A percentile compares a stretch with the other conserved stretches of the same genome.
These are phyloP conservation scores for Fusarium sp. DNA, from an alignment of 2,329 filamentous ascomycete genomes.

Conservation along the genomic window DNA sequence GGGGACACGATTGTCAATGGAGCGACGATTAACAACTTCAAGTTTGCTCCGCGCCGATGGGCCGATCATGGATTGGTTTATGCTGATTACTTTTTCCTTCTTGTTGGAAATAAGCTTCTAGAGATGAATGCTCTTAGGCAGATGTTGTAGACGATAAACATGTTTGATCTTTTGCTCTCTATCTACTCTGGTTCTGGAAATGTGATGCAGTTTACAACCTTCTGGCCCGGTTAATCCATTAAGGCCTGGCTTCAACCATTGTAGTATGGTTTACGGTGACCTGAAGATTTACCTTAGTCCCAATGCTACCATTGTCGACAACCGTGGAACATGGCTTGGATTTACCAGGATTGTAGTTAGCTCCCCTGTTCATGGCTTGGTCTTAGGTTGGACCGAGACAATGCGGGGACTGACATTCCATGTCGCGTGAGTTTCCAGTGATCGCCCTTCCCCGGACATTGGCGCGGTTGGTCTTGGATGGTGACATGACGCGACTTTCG, in stretches of 20 bases:
- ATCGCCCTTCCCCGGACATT: not conserved
- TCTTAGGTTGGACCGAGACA: not conserved
- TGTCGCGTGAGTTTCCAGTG: not conserved
- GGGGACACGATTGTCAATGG: constrained; percentile 58
- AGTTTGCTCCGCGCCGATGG: constrained; percentile 57
- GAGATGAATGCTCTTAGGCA: constrained; percentile 33
- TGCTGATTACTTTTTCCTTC: constrained; percentile 61
- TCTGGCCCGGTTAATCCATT: no score
- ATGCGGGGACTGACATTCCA: not conserved
- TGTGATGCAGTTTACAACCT: no score
- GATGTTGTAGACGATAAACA: not conserved
- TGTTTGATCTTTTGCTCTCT: not conserved
- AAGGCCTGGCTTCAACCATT: no score
- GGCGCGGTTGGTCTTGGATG: not conserved
- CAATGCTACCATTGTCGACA: not conserved
- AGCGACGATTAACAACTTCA: constrained; percentile 60
- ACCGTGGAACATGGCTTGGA: not conserved
- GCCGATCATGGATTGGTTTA: constrained; percentile 61
- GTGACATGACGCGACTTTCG: not conserved
- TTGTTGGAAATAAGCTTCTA: constrained; percentile 54
- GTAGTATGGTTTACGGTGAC: not conserved
- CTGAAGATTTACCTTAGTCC: no score
- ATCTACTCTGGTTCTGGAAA: not conserved
- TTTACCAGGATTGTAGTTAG: not conserved
- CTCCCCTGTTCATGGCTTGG: not conserved